Conservation (phyloP, 2,329 filamentous ascomycete species). For the Dothideomycetes sp. region DNA sequence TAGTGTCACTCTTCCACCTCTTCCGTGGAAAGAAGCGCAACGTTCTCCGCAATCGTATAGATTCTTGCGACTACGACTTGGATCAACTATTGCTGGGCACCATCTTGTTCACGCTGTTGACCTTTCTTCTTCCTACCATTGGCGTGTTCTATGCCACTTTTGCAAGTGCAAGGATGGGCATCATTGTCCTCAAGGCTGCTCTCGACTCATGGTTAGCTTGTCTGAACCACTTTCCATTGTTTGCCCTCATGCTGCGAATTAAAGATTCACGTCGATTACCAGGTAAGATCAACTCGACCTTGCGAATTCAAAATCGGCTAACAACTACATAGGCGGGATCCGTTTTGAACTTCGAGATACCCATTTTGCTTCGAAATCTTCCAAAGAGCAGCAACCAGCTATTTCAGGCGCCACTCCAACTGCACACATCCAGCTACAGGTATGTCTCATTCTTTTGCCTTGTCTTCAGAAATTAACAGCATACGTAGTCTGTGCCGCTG, state of each 20-base stretch:
- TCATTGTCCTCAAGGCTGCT: conserved; percentile 83
- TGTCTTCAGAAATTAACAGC: conserved; percentile 10
- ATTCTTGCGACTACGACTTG: conserved; percentile 96
- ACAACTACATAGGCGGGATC: conserved; percentile 49
- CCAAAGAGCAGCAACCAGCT: neutral
- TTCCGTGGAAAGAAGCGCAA: conserved; percentile 98
- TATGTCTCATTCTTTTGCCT: conserved; percentile 36
- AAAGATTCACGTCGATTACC: conserved; percentile 88
- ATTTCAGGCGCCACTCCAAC: conserved; percentile 44
- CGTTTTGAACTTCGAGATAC: conserved; percentile 81
- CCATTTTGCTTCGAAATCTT: conserved; percentile 30
- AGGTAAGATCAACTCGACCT: conserved; percentile 41
- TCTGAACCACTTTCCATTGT: conserved; percentile 94
- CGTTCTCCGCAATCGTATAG: conserved; percentile 90
- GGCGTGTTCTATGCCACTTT: conserved; percentile 97
- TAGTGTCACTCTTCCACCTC: conserved; percentile 94
- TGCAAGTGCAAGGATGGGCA: conserved; percentile 85
- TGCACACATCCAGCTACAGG: conserved; percentile 80
- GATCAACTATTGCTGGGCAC: conserved; percentile 94
- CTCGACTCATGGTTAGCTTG: conserved; percentile 89
- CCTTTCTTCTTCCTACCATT: conserved; percentile 90
- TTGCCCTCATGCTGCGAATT: conserved; percentile 88
- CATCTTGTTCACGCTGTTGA: conserved; percentile 89
- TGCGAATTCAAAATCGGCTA: neutral
- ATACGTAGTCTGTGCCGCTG: conserved; percentile 70